Base-by-base conservation (phyloP, 164 flowering plant genomes). In the Stephania japonica region DNA sequence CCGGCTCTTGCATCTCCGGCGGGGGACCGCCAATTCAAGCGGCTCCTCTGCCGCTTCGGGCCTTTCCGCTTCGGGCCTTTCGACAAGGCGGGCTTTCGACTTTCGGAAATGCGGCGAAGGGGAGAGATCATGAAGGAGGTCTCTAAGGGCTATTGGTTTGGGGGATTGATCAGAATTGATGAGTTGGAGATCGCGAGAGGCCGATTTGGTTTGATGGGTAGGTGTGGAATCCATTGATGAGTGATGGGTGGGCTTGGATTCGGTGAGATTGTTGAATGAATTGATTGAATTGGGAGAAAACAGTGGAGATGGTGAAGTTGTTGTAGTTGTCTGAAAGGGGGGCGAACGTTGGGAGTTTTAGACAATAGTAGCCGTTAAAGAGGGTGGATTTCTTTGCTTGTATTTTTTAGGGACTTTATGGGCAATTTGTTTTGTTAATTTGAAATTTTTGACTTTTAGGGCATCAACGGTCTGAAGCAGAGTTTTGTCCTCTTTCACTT, bases 41-140 rank as follows among this genome's bases (percentile, higher is more conserved):
- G 78, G 79, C 25, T 79, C 89, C 44, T 86, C 94, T 3, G 79
- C 81, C 70, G 75, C 43, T 21, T 89, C 96, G 1, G 81, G 63
- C 76, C 77, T 77, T 41, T 90, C 92, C 0, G 80, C n/a, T n/a
- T n/a, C n/a, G n/a, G 38, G 38, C 38, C 38, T 2, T 4, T 32
- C 70, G 5, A 82, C 73, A 9, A 90, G 90, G 53, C 16, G 16
- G 76, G 83, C 74, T 73, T 75, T 90, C 32, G 91, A 87, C 78
- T 73, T 85, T 27, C 83, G 74, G 38, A 7, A 75, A 70, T 27
- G 91, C 87, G 41, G 94, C 1, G 38, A 32, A 32, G 89, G 63
- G 90, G 91, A 0, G 96, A 89, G 14, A 87, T 88, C 21, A 87
- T 32, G 80, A 2, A 89, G 79, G n/a, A 93, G 81, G 38, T 91